Conservation (phyloP, 495 filamentous ascomycete genomes). For the Penicillium riverlandense region DNA sequence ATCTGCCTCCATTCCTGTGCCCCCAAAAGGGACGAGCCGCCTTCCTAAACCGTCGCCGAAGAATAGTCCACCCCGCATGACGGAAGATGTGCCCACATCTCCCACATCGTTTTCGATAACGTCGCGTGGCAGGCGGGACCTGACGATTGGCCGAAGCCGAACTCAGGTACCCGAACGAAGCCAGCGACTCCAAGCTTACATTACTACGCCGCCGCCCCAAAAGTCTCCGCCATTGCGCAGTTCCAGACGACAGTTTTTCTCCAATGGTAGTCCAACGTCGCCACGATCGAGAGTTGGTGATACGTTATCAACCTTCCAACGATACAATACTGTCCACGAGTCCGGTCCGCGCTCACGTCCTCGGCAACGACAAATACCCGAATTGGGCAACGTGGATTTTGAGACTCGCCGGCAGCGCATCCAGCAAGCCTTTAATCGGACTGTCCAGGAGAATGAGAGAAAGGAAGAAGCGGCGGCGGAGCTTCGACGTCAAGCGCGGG, state of each 20-base stretch:
- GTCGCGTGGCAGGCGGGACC: constrained; percentile 27
- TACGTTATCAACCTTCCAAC: constrained; percentile 34
- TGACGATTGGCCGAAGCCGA: constrained; percentile 25
- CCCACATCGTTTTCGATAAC: constrained; percentile 25
- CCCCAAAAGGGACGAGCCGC: constrained; percentile 39
- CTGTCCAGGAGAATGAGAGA: constrained; percentile 61
- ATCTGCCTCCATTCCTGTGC: constrained; percentile 22
- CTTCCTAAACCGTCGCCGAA: constrained; percentile 35
- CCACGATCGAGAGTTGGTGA: constrained; percentile 56
- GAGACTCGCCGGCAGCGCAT: constrained; percentile 69
- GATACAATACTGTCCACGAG: constrained; percentile 20
- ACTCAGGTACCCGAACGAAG: constrained; percentile 33
- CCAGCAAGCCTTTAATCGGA: constrained; percentile 72
- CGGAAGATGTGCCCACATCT: constrained; percentile 14
- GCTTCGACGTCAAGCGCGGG: constrained; percentile 30
- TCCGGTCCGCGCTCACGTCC: constrained; percentile 28
- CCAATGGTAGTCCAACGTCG: constrained; percentile 58
- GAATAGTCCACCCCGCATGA: constrained; percentile 23
- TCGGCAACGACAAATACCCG: constrained; percentile 40
- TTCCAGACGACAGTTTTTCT: constrained; percentile 75
- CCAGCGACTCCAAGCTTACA: constrained; percentile 56
- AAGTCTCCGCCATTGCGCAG: constrained; percentile 73
- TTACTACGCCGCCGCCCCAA: constrained; percentile 53
- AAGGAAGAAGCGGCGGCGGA: constrained; percentile 45
- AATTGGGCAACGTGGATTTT: constrained; percentile 69